Evolutionary conservation across 176 grass and related monocot genomes (phyloP).

Genomic region (barley (Hordeum vulgare)): MorexV3_pseudomolecules_assembly NC_058520.1:580831706-580832205

Average conservation of each 20-base stretch:
- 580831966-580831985: background rate
- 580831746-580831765: slow-evolving; percentile 2
- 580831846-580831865: background rate
- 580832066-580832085: background rate
- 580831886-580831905: background rate
- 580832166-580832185: background rate
- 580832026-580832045: background rate
- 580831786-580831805: background rate
- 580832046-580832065: background rate
- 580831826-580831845: background rate
- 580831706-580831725: background rate
- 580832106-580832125: background rate
- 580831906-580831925: background rate
- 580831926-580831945: background rate
- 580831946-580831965: background rate
- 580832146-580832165: background rate
- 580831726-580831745: background rate
- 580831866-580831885: background rate
- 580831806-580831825: background rate
- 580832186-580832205: background rate
- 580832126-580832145: background rate
- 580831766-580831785: background rate
- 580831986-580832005: background rate
- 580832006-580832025: background rate
- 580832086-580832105: background rate